phyloP scores from a whole-genome alignment of 345 rosid genomes.

The Odontarrhena argentea region DNA sequence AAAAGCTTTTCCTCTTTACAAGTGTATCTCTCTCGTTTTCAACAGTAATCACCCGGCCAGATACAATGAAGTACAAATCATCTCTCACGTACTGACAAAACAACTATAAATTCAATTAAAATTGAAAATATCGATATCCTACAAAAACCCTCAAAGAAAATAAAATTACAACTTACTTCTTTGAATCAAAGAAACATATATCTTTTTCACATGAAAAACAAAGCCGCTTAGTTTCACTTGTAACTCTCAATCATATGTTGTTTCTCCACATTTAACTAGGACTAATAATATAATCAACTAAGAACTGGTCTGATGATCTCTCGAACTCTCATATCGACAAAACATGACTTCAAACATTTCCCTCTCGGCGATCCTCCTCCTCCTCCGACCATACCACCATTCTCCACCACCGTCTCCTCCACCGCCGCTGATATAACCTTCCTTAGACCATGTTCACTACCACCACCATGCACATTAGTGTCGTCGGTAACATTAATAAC shows the following conservation, averaged over 20 bases:
- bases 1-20: not conserved
- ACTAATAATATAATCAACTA: slow-evolving; percentile 27
- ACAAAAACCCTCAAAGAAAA: slow-evolving; percentile 9
- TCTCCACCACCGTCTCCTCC: slow-evolving; percentile 32
- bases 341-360: slow-evolving; percentile 44
- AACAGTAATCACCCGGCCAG: slow-evolving; percentile 7
- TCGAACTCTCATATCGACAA: slow-evolving; percentile 36
- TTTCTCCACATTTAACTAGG: not conserved
- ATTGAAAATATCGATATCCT: not conserved
- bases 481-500: not conserved
- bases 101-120: not conserved
- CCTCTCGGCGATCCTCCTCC: slow-evolving; percentile 47
- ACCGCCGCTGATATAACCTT: slow-evolving; percentile 20
- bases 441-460: slow-evolving; percentile 28
- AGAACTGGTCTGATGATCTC: slow-evolving; percentile 41
- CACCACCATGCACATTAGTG: slow-evolving; percentile 37
- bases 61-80: not conserved
- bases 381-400: slow-evolving; percentile 26
- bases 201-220: not conserved
- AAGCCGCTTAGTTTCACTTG: slow-evolving; percentile 27
- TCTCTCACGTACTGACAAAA: slow-evolving; percentile 13
- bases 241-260: slow-evolving; percentile 1
- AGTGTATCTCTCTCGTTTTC: slow-evolving; percentile 1
- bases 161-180: not conserved
- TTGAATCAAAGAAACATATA: slow-evolving; percentile 9